phyloP scores from a whole-genome alignment of 1,139 yeast species.

The Yamadazyma siamensis region DNA sequence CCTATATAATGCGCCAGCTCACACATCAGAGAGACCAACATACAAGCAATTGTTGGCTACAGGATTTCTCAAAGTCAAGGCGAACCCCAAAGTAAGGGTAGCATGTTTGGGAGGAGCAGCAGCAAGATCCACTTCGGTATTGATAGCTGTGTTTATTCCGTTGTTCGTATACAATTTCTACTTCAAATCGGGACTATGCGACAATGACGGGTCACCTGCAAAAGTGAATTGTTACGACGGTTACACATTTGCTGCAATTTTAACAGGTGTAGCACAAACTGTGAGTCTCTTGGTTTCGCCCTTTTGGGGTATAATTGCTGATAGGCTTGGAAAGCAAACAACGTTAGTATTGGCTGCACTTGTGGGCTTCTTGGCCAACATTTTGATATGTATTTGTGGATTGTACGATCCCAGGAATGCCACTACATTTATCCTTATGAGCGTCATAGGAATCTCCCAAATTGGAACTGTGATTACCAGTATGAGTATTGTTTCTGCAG shows the following conservation, averaged over 20 bases:
- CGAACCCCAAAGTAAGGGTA: conserved; percentile 35
- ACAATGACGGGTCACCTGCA: conserved; percentile 24
- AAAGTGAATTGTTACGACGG: conserved; percentile 58
- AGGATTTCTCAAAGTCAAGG: conserved; percentile 40
- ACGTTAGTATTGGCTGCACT: conserved; percentile 28
- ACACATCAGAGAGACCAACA: conserved; percentile 1
- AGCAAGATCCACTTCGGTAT: conserved; percentile 62
- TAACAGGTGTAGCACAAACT: conserved; percentile 64
- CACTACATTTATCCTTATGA: conserved; percentile 27
- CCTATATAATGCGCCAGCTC: conserved; percentile 34
- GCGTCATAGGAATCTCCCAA: conserved; percentile 41
- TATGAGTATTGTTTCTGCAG: conserved; percentile 39
- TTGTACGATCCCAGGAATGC: conserved; percentile 35
- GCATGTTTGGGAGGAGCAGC: conserved; percentile 64
- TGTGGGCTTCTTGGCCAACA: conserved; percentile 40
- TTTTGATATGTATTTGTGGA: conserved; percentile 24
- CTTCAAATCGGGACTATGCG: conserved; percentile 47
- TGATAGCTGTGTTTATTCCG: conserved; percentile 62
- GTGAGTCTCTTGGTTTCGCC: conserved; percentile 60
- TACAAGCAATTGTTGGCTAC: conserved; percentile 36
- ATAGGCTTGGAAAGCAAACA: conserved; percentile 36
- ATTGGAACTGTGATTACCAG: conserved; percentile 57
- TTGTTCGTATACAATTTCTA: conserved; percentile 58
- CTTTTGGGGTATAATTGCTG: conserved; percentile 56
- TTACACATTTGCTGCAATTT: conserved; percentile 60